Conservation (phyloP, 2,329 filamentous ascomycete genomes). For the Simplicillium sp. region DNA sequence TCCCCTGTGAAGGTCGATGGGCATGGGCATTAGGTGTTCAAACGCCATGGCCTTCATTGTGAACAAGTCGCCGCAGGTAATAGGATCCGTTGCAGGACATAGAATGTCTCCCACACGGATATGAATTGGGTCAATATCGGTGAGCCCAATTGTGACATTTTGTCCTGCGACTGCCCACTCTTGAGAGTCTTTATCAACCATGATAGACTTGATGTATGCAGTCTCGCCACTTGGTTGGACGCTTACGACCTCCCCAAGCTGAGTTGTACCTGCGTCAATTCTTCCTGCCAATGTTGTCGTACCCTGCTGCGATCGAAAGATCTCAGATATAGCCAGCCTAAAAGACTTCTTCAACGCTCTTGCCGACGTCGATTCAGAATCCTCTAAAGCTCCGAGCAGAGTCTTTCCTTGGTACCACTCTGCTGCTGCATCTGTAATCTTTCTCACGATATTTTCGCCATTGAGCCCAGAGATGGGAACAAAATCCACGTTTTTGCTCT, state of each 20-base stretch:
- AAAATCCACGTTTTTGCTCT: slow-evolving; percentile 71
- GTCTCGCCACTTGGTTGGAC: slow-evolving; percentile 75
- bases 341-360: slow-evolving; percentile 70
- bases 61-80: slow-evolving; percentile 63
- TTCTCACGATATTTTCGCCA: slow-evolving; percentile 72
- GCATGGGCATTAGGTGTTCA: slow-evolving; percentile 80
- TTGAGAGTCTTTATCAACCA: slow-evolving; percentile 60
- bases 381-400: slow-evolving; percentile 75
- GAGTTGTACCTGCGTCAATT: slow-evolving; percentile 73
- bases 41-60: slow-evolving; percentile 82
- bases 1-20: slow-evolving; percentile 80
- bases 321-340: slow-evolving; percentile 77
- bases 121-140: slow-evolving; percentile 76
- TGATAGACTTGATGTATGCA: slow-evolving; percentile 72
- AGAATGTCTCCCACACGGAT: slow-evolving; percentile 78
- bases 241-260: slow-evolving; percentile 71
- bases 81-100: slow-evolving; percentile 59
- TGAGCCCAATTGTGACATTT: slow-evolving; percentile 74
- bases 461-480: slow-evolving; percentile 83
- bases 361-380: slow-evolving; percentile 57
- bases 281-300: slow-evolving; percentile 80
- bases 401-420: slow-evolving; percentile 77
- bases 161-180: slow-evolving; percentile 94
- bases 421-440: slow-evolving; percentile 43
- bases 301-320: slow-evolving; percentile 72